Conservation (phyloP, 2,329 filamentous ascomycete species). For the Pseudodiploospora longispora region DNA sequence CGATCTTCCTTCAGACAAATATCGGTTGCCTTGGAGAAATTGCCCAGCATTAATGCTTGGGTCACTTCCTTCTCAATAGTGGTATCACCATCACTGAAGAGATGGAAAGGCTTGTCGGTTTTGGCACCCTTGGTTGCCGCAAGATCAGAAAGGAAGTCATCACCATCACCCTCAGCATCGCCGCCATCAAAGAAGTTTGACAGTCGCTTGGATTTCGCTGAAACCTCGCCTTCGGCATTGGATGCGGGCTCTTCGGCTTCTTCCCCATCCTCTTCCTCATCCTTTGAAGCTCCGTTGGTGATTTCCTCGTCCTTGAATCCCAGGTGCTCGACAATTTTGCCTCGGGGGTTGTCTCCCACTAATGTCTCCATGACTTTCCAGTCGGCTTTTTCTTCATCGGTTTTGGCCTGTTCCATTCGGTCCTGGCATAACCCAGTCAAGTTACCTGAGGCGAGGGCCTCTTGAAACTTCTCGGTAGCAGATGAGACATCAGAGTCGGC, state of each 20-base stretch:
- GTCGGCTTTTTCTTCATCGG: conserved; percentile 88
- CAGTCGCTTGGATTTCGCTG: conserved; percentile 51
- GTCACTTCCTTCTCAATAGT: conserved; percentile 81
- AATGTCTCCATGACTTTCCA: conserved; percentile 93
- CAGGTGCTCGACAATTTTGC: conserved; percentile 78
- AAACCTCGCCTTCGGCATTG: conserved; percentile 21
- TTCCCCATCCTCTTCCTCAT: conserved; percentile 17
- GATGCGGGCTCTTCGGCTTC: conserved; percentile 22
- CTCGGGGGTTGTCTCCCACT: conserved; percentile 75
- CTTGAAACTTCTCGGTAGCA: conserved; percentile 80
- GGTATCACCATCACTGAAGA: conserved; percentile 78
- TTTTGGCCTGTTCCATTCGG: conserved; percentile 65
- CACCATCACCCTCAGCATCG: conserved; percentile 60
- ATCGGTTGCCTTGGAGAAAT: conserved; percentile 84
- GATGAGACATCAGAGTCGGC: conserved; percentile 79
- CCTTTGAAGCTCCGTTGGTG: conserved; percentile 38
- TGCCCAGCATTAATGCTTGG: conserved; percentile 76
- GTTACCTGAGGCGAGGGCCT: conserved; percentile 69
- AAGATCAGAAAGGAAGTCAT: conserved; percentile 80
- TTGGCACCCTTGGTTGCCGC: conserved; percentile 84
- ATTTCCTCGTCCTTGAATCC: conserved; percentile 66
- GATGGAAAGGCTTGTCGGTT: conserved; percentile 88
- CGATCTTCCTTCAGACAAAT: conserved; percentile 82
- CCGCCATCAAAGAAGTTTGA: conserved; percentile 73
- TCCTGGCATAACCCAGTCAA: conserved; percentile 71